Conservation (phyloP, 2,329 filamentous ascomycete genomes). For the Moelleriella libera region DNA sequence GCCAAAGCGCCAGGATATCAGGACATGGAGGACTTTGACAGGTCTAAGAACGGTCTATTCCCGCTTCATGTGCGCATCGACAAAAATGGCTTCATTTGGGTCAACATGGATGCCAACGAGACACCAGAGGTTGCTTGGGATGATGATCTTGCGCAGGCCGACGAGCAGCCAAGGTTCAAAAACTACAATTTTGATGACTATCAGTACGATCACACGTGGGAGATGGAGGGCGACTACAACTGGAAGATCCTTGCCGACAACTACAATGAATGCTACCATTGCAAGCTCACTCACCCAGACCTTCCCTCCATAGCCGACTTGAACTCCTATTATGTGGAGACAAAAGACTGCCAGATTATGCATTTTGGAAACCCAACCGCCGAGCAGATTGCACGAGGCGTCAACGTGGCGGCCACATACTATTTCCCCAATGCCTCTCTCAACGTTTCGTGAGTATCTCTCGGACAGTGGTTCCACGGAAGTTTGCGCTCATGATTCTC, state of each 20-base stretch:
- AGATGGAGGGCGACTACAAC: constrained; percentile 42
- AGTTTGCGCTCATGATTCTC: not conserved
- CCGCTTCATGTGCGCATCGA: constrained; percentile 40
- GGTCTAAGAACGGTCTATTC: constrained; percentile 39
- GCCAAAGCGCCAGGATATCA: constrained; percentile 47
- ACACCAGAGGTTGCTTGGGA: constrained; percentile 34
- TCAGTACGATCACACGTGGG: constrained; percentile 41
- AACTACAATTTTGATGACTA: constrained; percentile 38
- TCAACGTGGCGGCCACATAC: constrained; percentile 31
- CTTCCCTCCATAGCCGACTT: constrained; percentile 42
- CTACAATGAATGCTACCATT: constrained; percentile 55
- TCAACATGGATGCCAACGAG: constrained; percentile 36
- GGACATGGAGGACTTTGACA: constrained; percentile 40
- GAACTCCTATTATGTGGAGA: constrained; percentile 36
- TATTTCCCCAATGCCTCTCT: constrained; percentile 37
- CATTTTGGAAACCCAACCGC: constrained; percentile 32
- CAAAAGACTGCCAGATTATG: constrained; percentile 31
- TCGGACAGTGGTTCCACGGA: no score
- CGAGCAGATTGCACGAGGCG: constrained; percentile 31
- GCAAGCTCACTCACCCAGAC: constrained; percentile 43
- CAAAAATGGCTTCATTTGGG: constrained; percentile 40
- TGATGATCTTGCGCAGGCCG: constrained; percentile 34
- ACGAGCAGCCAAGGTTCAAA: constrained; percentile 28
- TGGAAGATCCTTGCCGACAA: constrained; percentile 50
- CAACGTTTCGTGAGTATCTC: constrained; percentile 29